Base-by-base conservation (phyloP, 495 filamentous ascomycete genomes). In the Aspergillus haitiensis region DNA sequence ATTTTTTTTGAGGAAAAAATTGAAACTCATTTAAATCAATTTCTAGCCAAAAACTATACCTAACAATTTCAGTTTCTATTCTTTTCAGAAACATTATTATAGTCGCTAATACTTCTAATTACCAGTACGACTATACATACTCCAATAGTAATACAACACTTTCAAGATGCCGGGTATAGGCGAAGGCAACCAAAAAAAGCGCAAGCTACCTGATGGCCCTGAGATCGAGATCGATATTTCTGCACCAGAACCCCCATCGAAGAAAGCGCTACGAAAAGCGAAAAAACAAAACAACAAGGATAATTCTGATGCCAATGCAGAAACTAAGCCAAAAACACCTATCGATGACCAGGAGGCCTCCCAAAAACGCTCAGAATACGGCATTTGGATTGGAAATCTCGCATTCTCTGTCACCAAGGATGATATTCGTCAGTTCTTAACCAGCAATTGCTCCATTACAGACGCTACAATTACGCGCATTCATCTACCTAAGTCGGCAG, bases 331-430 rank as follows among this genome's bases (percentile, higher is more conserved):
- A n/a, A 77, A 65, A 60, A 67, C 60, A 1, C 61, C 46, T 34
- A 51, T 65, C 40, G 70, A 78, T 15, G 68, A 75, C 11, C 72
- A 79, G 59, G 37, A 61, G 7, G 31, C 58, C 31, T 10, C 79
- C 52, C 75, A 80, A 63, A 84, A 87, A 58, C 88, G 90, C 50
- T 90, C 90, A 7, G 84, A 88, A 12, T 82, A 90, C 70, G 90
- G 93, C 37, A 82, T 98, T 54, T 99, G 94, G 94, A 91, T 99
- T 61, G 94, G 94, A 61, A 99, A 99, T 74, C 75, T 99, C 33
- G 83, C 85, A 11, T 99, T 91, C 78, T 82, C 81, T n/a, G 73
- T 85, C 34, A 93, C 86, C 53, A 84, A 88, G 61, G 74, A 80
- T 8, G 87, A 90, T 57, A 77, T 98, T 48, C 82, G 84, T 56